These are phyloP conservation scores for Pythium volutum DNA, from an alignment of 352 stramenopile genomes.

Conservation along the genomic window DNA sequence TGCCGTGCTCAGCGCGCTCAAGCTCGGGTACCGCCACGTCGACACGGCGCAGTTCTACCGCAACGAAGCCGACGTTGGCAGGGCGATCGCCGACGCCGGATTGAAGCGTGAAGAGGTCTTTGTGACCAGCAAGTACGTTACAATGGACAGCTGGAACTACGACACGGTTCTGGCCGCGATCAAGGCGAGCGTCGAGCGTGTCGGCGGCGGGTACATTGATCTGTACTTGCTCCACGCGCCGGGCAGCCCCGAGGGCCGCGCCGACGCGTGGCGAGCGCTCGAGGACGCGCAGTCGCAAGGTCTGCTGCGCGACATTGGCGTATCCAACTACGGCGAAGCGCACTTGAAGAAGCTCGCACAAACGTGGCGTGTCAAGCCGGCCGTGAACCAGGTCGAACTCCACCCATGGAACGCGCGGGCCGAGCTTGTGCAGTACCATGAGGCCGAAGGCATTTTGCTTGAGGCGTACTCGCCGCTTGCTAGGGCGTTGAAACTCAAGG, in stretches of 20 bases:
- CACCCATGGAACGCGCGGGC: constrained; percentile 63
- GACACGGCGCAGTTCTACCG: constrained; percentile 89
- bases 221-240: constrained; percentile 70
- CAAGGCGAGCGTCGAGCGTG: constrained; percentile 29
- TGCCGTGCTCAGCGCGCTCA: constrained; percentile 48
- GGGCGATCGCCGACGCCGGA: constrained; percentile 43
- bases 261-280: constrained; percentile 32
- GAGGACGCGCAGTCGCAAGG: constrained; percentile 33
- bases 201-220: constrained; percentile 66
- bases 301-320: constrained; percentile 60
- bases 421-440: constrained; percentile 60
- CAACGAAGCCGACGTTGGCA: constrained; percentile 81
- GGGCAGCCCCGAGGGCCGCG: constrained; percentile 30
- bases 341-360: constrained; percentile 70
- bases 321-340: constrained; percentile 70
- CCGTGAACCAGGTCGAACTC: constrained; percentile 84
- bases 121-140: constrained; percentile 59
- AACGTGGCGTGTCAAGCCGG: constrained; percentile 48
- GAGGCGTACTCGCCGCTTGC: constrained; percentile 58
- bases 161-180: constrained; percentile 39
- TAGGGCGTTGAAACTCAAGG: constrained; percentile 25
- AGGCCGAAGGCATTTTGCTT: constrained; percentile 39
- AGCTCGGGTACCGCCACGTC: constrained; percentile 85
- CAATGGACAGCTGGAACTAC: constrained; percentile 43
- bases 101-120: constrained; percentile 59